Percentiles rank a stretch among this genome's conserved stretches.
Conservation (phyloP, 345 rosid species). For the Brassica incana region DNA sequence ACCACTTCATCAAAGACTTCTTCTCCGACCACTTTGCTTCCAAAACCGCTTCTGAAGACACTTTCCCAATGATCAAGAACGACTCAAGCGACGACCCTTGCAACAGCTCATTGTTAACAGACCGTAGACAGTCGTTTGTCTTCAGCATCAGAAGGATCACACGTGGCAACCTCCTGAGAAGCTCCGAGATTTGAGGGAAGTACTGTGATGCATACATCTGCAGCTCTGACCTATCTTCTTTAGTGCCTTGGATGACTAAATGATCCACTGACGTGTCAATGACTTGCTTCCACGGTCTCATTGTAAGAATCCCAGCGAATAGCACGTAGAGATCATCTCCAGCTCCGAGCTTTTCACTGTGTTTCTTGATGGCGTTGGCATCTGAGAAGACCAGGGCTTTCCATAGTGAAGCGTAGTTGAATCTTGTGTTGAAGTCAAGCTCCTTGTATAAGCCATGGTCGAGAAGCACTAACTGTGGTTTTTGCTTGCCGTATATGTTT, state of each 20-base stretch:
- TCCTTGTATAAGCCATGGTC: conserved; percentile 94
- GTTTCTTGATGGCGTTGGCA: conserved; percentile 78
- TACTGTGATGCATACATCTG: conserved; percentile 97
- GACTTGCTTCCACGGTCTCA: conserved; percentile 94
- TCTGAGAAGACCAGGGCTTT: conserved; percentile 84
- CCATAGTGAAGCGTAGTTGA: conserved; percentile 87
- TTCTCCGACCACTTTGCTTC: conserved; percentile 68
- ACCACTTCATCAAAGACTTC: conserved; percentile 53
- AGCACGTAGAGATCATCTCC: conserved; percentile 85
- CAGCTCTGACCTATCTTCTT: conserved; percentile 70
- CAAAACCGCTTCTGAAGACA: conserved; percentile 78
- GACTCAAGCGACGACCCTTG: conserved; percentile 77
- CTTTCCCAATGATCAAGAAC: conserved; percentile 73
- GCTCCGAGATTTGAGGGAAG: conserved; percentile 87
- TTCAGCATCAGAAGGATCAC: conserved; percentile 87
- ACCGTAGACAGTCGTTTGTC: conserved; percentile 90
- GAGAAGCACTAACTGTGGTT: conserved; percentile 85
- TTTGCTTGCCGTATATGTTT: conserved; percentile 61
- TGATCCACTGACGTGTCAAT: conserved; percentile 76
- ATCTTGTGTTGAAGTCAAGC: conserved; percentile 74
- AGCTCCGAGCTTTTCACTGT: conserved; percentile 81
- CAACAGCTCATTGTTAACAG: conserved; percentile 78
- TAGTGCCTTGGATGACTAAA: conserved; percentile 76
- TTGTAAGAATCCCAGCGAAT: conserved; percentile 86
- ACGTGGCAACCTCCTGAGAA: conserved; percentile 87